These are phyloP conservation scores for Lyophyllum atratum DNA, from an alignment of 768 basidiomycete species.

Conservation along the genomic window DNA sequence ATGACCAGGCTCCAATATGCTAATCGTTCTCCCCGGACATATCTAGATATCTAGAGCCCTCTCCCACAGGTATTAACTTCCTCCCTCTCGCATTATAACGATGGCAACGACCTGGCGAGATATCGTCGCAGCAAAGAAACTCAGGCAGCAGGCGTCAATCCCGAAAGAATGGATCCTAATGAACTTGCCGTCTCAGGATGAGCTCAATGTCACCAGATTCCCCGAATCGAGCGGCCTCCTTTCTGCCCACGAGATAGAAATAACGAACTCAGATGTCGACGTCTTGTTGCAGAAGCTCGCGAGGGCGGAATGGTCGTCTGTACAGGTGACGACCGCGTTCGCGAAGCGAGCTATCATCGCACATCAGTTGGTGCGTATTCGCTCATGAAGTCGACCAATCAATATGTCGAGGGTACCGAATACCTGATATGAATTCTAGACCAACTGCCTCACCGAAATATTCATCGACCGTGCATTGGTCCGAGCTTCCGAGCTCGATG, in stretches of 20 bases:
- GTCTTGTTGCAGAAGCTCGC: slow-evolving; percentile 56
- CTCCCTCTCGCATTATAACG: not conserved
- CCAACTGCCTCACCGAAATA: slow-evolving; percentile 84
- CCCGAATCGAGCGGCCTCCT: slow-evolving; percentile 62
- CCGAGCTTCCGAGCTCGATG: slow-evolving; percentile 69
- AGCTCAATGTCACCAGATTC: slow-evolving; percentile 53
- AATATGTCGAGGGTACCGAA: not conserved
- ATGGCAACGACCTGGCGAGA: slow-evolving; percentile 49
- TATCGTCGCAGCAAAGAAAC: slow-evolving; percentile 55
- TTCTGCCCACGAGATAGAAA: slow-evolving; percentile 48
- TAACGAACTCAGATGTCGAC: slow-evolving; percentile 44
- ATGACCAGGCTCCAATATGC: too few species aligned
- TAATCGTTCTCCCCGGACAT: too few species aligned
- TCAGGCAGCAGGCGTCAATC: slow-evolving; percentile 52
- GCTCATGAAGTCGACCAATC: not conserved
- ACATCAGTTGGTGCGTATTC: slow-evolving; percentile 66
- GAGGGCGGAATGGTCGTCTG: slow-evolving; percentile 55
- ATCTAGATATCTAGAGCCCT: not conserved
- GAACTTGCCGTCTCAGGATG: slow-evolving; percentile 44
- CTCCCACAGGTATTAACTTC: not conserved
- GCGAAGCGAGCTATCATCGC: slow-evolving; percentile 79
- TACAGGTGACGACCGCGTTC: slow-evolving; percentile 73
- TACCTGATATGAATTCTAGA: slow-evolving; percentile 38
- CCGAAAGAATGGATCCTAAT: slow-evolving; percentile 66
- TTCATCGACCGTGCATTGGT: slow-evolving; percentile 71